These are phyloP conservation scores for Volvox reticuliferus DNA, from an alignment of 139 green algal species.

Conservation along the genomic window DNA sequence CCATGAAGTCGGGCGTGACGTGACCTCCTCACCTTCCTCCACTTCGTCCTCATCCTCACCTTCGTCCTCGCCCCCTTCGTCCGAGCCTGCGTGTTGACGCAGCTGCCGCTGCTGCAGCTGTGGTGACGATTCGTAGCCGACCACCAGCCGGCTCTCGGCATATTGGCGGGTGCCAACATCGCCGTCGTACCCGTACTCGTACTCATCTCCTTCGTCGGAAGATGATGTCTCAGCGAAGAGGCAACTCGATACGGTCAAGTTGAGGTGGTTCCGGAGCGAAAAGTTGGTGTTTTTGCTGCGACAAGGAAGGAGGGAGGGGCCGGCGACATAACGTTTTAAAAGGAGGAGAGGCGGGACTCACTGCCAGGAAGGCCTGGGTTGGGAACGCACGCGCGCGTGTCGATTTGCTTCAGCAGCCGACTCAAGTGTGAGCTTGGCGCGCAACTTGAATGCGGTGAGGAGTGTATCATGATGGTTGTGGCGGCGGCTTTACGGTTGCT, in stretches of 20 bases:
- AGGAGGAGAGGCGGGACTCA: not conserved
- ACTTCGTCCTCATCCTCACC: not conserved
- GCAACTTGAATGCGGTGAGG: not conserved
- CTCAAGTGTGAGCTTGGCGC: too few species aligned
- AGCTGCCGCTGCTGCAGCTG: not conserved
- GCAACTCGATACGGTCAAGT: slow-evolving; percentile 32
- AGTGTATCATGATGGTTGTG: not conserved
- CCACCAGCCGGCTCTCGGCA: not conserved
- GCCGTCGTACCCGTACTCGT: not conserved
- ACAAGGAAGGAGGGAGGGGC: not conserved
- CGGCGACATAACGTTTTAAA: not conserved
- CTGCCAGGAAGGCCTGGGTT: not conserved
- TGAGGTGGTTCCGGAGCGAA: slow-evolving; percentile 25
- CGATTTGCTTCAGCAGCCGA: too few species aligned
- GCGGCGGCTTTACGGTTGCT: not conserved
- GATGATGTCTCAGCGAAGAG: not conserved
- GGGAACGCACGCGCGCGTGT: not conserved
- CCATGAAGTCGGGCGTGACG: not conserved
- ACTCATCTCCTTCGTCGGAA: not conserved
- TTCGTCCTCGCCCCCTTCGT: not conserved
- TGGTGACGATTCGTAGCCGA: not conserved
- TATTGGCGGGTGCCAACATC: not conserved
- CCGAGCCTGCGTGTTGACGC: not conserved
- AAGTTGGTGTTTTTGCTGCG: not conserved
- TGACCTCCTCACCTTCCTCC: not conserved